phyloP scores from a whole-genome alignment of 2,329 filamentous ascomycete genomes.

The Byssothecium circinans region DNA sequence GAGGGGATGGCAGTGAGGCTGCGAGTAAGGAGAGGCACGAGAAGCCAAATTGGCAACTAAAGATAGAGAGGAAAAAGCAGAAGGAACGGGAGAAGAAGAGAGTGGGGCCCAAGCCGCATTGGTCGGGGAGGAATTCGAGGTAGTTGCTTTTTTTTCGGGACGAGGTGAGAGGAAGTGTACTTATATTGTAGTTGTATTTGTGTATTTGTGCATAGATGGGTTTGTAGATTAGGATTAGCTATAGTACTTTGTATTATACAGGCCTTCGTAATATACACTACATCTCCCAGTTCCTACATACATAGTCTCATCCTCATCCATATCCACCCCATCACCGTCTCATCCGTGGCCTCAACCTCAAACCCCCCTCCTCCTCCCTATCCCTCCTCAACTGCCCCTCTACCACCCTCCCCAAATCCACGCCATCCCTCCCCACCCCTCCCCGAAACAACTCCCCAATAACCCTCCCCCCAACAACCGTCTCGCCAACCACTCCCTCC shows the following conservation, averaged over 20 bases:
- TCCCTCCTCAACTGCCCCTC: constrained; percentile 35
- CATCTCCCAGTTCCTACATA: no score
- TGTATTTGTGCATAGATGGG: neutral
- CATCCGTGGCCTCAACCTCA: constrained; percentile 26
- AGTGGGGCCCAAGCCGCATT: no score
- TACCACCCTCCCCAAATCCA: constrained; percentile 31
- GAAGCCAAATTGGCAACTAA: neutral
- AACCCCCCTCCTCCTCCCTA: constrained; percentile 23
- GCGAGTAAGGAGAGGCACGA: neutral
- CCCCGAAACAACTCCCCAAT: constrained; percentile 73
- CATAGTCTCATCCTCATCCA: no score
- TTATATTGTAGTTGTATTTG: neutral
- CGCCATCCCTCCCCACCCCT: constrained; percentile 53
- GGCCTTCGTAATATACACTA: neutral
- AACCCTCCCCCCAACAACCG: constrained; percentile 66
- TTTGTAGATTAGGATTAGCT: neutral
- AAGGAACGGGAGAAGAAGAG: no score
- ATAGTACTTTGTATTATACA: neutral
- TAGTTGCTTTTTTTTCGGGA: no score
- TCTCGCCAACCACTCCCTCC: constrained; percentile 73
- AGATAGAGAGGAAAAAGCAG: no score
- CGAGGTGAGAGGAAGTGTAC: neutral
- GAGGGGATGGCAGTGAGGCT: neutral
- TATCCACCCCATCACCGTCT: constrained; percentile 10
- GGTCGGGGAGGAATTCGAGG: no score